Base-by-base conservation (phyloP, 2,329 filamentous ascomycete genomes). In the Colletotrichum magnum region DNA sequence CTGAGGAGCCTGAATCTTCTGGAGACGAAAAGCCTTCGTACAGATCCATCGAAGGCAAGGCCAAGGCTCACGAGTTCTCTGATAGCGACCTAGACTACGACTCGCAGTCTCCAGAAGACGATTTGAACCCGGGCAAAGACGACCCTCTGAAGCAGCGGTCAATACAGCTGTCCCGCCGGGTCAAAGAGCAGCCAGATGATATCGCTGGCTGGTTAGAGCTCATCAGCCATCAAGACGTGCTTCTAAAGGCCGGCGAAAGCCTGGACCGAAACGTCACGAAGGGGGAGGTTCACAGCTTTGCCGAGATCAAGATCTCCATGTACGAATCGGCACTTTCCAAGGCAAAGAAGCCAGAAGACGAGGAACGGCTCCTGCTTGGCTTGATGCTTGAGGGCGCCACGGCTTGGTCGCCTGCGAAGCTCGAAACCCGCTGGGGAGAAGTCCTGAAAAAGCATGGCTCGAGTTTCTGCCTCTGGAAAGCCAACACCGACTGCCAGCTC, bases 291-390 rank as follows among this genome's bases (percentile, higher is more conserved):
- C 87, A 86, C 70, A 92, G 92, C 71, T 88, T 93, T 63, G 90
- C 94, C 4, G 92, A 96, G 72, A 89, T 97, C 64, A 95, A 94
- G 72, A 82, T 97, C 2, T 90, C 92, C 2, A 89, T 97, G 70
- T 93, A 95, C 69, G 90, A 95, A 72, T 90, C 94, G 70, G 95
- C 95, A 0, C 78, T 97, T 7, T 81, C 84, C 12, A 87, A 91
- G 53, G 84, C 88, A 6, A 72, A 73, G 4, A 77, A 78, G 1
- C 79, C 82, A 1, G 74, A 81, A 43, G 85, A 86, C 50, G 86
- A 88, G 16, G 87, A 93, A 68, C 81, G 80, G 9, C 83, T 98
- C 1, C 78, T 94, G 6, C 79, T 92, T 10, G 89, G 88, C 4
- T 84, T 94, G 65, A 91, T 98, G 86, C 84, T 87, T 7, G 93